Base-by-base conservation (phyloP, 2,329 filamentous ascomycete species). In the Nemania sp. region DNA sequence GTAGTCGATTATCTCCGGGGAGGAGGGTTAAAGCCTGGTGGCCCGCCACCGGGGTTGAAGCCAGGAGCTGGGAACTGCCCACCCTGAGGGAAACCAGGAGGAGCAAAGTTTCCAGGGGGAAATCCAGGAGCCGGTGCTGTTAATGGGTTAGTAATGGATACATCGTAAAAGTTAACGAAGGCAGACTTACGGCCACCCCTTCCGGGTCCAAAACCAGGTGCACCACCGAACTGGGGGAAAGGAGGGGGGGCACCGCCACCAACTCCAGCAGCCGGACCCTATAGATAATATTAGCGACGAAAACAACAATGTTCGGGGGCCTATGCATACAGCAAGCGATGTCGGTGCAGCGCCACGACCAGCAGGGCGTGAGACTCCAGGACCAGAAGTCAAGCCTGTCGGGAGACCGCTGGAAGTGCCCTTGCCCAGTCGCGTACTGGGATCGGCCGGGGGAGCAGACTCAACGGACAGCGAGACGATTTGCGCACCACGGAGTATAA, bases 391-490 rank as follows among this genome's bases (percentile, higher is more conserved):
- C 64, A 97, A 79, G 31, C 88, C 84, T 48, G 88, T 84, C 36
- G 88, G 77, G 30, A 83, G 80, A 53, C 86, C 88, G 56, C 86
- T 83, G 26, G 88, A 80, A 24, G 84, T 84, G 61, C 82, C 84
- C 72, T 89, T 88, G 68, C 92, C 94, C 59, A 99, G 82, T 74
- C 94, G 84, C 43, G 93, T 86, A 65, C 91, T 90, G 49, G 94
- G 93, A 68, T 99, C 94, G 66, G 92, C 90, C 8, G 95, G 93
- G 41, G 94, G 94, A 50, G 94, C 93, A 53, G 93, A 95, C 70
- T 99, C 95, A 60, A 97, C 92, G 7, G 93, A 96, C 57, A 96
- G 84, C 19, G 92, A 96, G 60, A 99, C 90, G 59, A 99, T 94
- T 65, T 96, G 89, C 52, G 92, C 91, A 67, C 94, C 94, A 67